Conservation (phyloP, 1,284 basidiomycete genomes). For the Prillingera fragicola region DNA sequence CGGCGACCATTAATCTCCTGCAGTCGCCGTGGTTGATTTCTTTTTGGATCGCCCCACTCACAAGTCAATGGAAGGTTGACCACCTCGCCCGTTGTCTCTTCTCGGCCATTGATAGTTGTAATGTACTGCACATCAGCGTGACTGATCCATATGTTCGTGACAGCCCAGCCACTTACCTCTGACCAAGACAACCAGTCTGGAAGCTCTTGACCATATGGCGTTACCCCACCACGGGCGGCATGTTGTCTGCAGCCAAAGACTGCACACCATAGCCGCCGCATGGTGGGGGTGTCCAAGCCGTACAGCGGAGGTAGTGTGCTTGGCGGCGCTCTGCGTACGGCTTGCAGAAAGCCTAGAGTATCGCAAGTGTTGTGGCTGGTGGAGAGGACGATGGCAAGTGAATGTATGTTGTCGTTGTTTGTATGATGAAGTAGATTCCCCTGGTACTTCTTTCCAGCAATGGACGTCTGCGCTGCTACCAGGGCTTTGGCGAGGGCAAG, state of each 20-base stretch:
- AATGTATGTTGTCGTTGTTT: not conserved
- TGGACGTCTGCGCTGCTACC: no score
- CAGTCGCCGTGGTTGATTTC: constrained; percentile 6
- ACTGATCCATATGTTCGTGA: no score
- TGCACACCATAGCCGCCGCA: constrained; percentile 15
- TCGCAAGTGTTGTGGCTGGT: no score
- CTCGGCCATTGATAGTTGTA: constrained; percentile 16
- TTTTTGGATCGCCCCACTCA: constrained; percentile 15
- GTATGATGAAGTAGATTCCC: not conserved
- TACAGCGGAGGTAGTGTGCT: not conserved
- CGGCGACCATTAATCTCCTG: not conserved
- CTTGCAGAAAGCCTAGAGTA: no score
- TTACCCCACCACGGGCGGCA: constrained; percentile 6
- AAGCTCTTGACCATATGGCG: constrained; percentile 24
- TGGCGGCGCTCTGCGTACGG: no score
- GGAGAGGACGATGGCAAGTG: not conserved
- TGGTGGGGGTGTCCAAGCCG: not conserved
- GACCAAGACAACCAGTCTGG: constrained; percentile 28
- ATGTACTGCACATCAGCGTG: constrained; percentile 12
- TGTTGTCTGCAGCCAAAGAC: constrained; percentile 12
- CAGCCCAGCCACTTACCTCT: constrained; percentile 10
- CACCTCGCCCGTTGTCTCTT: constrained; percentile 21
- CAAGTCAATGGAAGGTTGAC: constrained; percentile 27
- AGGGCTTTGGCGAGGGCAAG: no score
- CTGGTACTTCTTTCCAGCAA: no score